Percentiles rank a stretch among this genome's conserved stretches.
These are phyloP conservation scores for Hymenoscyphus scutula DNA, from an alignment of 2,329 filamentous ascomycete species.

Conservation along the genomic window DNA sequence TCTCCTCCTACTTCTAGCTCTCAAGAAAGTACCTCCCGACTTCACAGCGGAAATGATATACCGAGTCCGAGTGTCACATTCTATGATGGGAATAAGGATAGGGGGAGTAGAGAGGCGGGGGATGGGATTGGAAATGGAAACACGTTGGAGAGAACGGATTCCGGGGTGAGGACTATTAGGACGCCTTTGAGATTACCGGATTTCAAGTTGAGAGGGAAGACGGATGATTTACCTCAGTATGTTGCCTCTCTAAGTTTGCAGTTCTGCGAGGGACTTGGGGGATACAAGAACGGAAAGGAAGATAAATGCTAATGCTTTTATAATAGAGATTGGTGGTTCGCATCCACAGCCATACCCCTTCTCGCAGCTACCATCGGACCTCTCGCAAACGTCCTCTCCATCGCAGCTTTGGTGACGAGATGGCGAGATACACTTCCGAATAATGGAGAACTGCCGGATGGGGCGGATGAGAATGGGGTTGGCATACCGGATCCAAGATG, in stretches of 20 bases:
- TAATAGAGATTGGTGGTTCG: conserved; percentile 41
- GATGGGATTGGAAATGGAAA: too few species aligned
- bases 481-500: conserved; percentile 59
- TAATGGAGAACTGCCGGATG: conserved; percentile 42
- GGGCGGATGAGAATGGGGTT: conserved; percentile 49
- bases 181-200: conserved; percentile 33
- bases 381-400: conserved; percentile 67
- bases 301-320: conserved; percentile 2
- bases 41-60: not conserved
- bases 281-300: not conserved
- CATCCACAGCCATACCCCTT: conserved; percentile 49
- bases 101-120: not conserved
- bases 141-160: not conserved
- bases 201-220: conserved; percentile 31
- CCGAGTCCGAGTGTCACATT: not conserved
- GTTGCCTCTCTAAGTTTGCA: conserved; percentile 11
- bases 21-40: not conserved
- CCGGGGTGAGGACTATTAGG: conserved; percentile 18
- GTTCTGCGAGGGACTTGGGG: too few species aligned
- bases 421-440: conserved; percentile 55
- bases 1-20: conserved; percentile 1
- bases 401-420: conserved; percentile 62
- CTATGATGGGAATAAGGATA: not conserved
- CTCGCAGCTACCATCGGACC: conserved; percentile 68
- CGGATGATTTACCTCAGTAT: conserved; percentile 37